phyloP scores from a whole-genome alignment of 176 grass and related monocot species.

The Carex cristatella region DNA sequence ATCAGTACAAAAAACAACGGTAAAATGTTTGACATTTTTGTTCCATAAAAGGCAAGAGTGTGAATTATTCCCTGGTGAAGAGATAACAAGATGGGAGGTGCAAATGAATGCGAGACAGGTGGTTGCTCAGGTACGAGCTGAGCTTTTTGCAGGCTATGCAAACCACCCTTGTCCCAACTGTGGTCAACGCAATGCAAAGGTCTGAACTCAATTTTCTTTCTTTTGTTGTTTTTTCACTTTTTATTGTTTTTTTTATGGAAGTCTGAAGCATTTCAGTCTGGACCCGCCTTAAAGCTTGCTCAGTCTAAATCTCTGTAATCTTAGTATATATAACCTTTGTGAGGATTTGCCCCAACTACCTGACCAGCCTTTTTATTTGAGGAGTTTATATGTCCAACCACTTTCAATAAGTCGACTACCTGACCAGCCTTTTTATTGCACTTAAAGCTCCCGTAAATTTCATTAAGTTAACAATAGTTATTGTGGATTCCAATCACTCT shows the following conservation, averaged over 20 bases:
- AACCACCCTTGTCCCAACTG: conserved; percentile 42
- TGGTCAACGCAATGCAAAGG: conserved; percentile 47
- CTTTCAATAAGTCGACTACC: neutral
- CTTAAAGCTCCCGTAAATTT: too few species aligned
- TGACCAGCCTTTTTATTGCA: neutral
- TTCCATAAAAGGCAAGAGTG: conserved; percentile 30
- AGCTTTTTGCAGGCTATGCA: conserved; percentile 2
- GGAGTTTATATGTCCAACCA: too few species aligned
- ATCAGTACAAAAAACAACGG: neutral
- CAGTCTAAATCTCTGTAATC: neutral
- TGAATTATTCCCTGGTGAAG: conserved; percentile 35
- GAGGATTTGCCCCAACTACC: neutral
- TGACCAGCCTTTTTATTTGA: neutral
- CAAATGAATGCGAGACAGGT: conserved; percentile 34
- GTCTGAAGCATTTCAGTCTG: neutral
- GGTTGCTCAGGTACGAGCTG: conserved; percentile 28
- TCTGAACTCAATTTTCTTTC: conserved; percentile 3
- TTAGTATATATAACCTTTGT: neutral
- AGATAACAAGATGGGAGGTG: conserved; percentile 36
- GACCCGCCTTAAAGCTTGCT: neutral
- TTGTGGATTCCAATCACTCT: too few species aligned
- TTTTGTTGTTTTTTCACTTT: neutral
- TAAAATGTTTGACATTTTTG: conserved; percentile 12
- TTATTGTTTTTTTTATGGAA: neutral
- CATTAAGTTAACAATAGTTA: too few species aligned